Conservation (phyloP, 495 filamentous ascomycete species). For the Aspergillus panamensis region DNA sequence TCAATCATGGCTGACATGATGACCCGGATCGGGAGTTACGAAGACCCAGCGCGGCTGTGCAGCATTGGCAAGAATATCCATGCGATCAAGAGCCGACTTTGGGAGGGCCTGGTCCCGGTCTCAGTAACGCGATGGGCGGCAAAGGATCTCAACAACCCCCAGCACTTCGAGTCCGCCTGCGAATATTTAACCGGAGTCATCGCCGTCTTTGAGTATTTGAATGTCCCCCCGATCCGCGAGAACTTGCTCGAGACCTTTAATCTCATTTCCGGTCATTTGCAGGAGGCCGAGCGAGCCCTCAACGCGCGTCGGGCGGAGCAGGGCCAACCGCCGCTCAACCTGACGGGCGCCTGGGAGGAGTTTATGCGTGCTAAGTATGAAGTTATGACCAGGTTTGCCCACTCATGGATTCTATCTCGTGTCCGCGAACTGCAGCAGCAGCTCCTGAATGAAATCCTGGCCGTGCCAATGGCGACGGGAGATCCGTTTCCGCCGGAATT, state of each 20-base stretch:
- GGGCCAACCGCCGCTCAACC: conserved; percentile 9
- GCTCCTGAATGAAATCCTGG: conserved; percentile 14
- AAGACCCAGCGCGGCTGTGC: conserved; percentile 16
- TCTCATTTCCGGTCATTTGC: conserved; percentile 25
- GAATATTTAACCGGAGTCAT: conserved; percentile 29
- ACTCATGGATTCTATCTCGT: conserved; percentile 27
- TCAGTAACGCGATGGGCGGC: conserved; percentile 30
- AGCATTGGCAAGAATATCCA: conserved; percentile 28
- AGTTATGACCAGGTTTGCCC: conserved; percentile 27
- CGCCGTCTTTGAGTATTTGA: conserved; percentile 34
- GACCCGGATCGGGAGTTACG: conserved; percentile 17
- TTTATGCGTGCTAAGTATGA: conserved; percentile 28
- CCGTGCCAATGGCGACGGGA: not conserved
- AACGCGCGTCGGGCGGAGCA: conserved; percentile 12
- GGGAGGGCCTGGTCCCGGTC: conserved; percentile 34
- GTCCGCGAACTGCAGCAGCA: conserved; percentile 20
- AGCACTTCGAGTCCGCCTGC: conserved; percentile 29
- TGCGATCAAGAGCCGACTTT: conserved; percentile 26
- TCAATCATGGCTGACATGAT: conserved; percentile 14
- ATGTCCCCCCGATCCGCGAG: conserved; percentile 14
- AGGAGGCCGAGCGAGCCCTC: conserved; percentile 9
- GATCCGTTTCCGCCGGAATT: not conserved
- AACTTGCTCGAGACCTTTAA: conserved; percentile 33
- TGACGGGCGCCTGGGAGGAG: conserved; percentile 28
- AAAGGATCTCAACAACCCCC: conserved; percentile 24